Base-by-base conservation (phyloP, 345 rosid genomes). In the Gossypium herbaceum region DNA sequence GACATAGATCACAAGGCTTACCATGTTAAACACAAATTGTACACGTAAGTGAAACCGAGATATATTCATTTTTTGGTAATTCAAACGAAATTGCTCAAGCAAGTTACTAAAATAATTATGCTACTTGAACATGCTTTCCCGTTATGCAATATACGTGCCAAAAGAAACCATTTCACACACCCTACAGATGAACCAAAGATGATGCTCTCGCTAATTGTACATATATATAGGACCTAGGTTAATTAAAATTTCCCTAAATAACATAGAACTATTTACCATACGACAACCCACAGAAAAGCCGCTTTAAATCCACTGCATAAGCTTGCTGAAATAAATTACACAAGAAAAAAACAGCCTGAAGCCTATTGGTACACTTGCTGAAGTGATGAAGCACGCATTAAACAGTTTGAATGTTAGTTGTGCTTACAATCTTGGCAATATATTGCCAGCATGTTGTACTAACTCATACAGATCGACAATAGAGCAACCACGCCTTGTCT, bases 401-500 rank as follows among this genome's bases (percentile, higher is more conserved):
- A 73, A 73, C 76, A 47, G 56, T 25, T 61, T 48, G 24, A 60
- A 61, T 47, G 45, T 34, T 3, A 66, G 68, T 56, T n/a, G 59
- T 57, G 82, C 99, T 88, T 78, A 95, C 99, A 89, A 77, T 82
- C 98, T 89, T 56, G 99, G 99, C 82, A 95, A 81, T 80, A 93
- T 89, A 89, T 95, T 95, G 66, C 99, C 99, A 44, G 99, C 98
- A 73, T 95, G 97, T 84, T 95, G 99, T 72, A 95, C 99, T 5
- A 93, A 93, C 84, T 95, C 97, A 73, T 95, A 95, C 64, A 95
- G 90, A 83, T 95, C 99, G 72, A 95, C 88, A 69, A 95, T 87
- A 1, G 99, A 95, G 81, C 97, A 95, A 51, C 94, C 97, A 67
- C 97, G 97, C 68, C 93, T 84, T 2, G 97, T 75, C 86, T 95